Conservation (phyloP, 2,329 filamentous ascomycete genomes). For the Aspergillus udagawae region DNA sequence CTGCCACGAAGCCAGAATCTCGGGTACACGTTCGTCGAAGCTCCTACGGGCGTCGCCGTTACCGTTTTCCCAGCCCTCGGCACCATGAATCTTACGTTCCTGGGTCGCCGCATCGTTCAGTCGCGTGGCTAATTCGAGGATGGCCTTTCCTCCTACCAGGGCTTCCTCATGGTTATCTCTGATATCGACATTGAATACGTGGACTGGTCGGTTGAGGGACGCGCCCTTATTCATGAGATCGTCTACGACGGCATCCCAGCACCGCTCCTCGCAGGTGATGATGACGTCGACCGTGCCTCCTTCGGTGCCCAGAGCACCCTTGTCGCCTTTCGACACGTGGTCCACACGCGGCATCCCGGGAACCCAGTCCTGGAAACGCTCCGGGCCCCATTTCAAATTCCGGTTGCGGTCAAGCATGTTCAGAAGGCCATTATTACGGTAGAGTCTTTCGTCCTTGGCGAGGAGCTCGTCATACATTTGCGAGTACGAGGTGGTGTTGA, state of each 20-base stretch:
- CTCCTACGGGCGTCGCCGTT: slow-evolving; percentile 63
- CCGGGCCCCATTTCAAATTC: slow-evolving; percentile 88
- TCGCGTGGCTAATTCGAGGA: slow-evolving; percentile 82
- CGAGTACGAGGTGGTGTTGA: slow-evolving; percentile 95
- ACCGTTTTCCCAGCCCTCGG: slow-evolving; percentile 65
- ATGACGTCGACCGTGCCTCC: slow-evolving; percentile 88
- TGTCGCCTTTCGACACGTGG: slow-evolving; percentile 63
- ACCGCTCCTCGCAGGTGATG: slow-evolving; percentile 95
- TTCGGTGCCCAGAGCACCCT: slow-evolving; percentile 76
- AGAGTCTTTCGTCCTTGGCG: slow-evolving; percentile 78
- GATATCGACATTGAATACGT: slow-evolving; percentile 98
- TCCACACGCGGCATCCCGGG: slow-evolving; percentile 79
- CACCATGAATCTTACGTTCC: slow-evolving; percentile 66
- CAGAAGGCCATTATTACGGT: slow-evolving; percentile 85
- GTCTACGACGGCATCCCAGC: slow-evolving; percentile 96
- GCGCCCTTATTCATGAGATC: slow-evolving; percentile 83
- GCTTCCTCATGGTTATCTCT: slow-evolving; percentile 98
- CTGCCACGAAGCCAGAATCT: slow-evolving; percentile 89
- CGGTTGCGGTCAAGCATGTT: slow-evolving; percentile 95
- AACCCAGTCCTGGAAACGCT: slow-evolving; percentile 97
- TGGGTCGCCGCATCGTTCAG: slow-evolving; percentile 76
- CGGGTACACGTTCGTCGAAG: slow-evolving; percentile 91
- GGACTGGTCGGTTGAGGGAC: slow-evolving; percentile 85
- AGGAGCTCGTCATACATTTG: slow-evolving; percentile 91
- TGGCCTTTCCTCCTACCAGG: slow-evolving; percentile 81